A percentile compares a stretch with the other conserved stretches of the same genome.
These are phyloP conservation scores for Medicago lupulina DNA, from an alignment of 306 rosid species.

Conservation along the genomic window DNA sequence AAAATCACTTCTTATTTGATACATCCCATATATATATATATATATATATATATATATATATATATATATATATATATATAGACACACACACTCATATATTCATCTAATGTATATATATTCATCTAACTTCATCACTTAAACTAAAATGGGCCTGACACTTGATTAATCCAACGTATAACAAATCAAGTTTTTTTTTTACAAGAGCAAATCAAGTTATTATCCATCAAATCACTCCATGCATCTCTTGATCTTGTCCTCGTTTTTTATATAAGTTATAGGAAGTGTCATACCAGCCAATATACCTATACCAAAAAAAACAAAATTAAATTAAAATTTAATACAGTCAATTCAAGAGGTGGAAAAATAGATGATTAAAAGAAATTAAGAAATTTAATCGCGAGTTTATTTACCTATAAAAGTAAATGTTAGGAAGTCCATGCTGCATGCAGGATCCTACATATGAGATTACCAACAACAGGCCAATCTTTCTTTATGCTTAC, in stretches of 20 bases:
- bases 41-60: too few species aligned
- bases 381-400: background rate
- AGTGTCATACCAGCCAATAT: conserved; percentile 49
- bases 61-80: too few species aligned
- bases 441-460: conserved; percentile 45
- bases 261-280: conserved; percentile 53
- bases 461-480: conserved; percentile 55
- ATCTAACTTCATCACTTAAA: too few species aligned
- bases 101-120: too few species aligned
- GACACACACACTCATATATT: too few species aligned
- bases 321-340: background rate
- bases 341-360: background rate
- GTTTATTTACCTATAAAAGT: conserved; percentile 64
- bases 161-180: too few species aligned
- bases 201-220: too few species aligned
- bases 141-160: too few species aligned
- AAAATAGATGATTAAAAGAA: background rate
- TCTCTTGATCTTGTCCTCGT: conserved; percentile 55
- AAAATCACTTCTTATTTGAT: too few species aligned
- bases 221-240: conserved; percentile 40
- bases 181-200: too few species aligned
- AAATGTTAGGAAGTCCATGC: conserved; percentile 55
- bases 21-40: too few species aligned
- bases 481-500: conserved; percentile 52
- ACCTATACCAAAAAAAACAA: conserved; percentile 42